These are phyloP conservation scores for Trichophaea hybrida DNA, from an alignment of 2,329 filamentous ascomycete genomes.

Conservation along the genomic window DNA sequence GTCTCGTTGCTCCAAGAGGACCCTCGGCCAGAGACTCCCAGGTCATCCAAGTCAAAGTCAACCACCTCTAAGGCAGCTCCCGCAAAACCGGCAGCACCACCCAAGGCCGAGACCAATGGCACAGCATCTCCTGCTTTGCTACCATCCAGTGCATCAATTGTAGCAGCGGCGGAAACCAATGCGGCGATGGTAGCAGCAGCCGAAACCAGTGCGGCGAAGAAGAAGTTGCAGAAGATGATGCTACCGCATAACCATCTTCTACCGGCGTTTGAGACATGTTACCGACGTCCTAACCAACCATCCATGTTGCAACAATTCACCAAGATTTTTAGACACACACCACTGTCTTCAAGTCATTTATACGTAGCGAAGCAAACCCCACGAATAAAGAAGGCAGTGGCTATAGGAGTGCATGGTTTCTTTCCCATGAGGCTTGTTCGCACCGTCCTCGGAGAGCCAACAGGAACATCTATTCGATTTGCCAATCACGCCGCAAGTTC, in stretches of 20 bases:
- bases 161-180: background rate
- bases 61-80: conserved; percentile 8
- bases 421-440: conserved; percentile 78
- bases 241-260: conserved; percentile 35
- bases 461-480: conserved; percentile 86
- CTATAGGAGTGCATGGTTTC: conserved; percentile 87
- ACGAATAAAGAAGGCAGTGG: conserved; percentile 69
- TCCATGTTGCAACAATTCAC: conserved; percentile 55
- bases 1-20: conserved; percentile 13
- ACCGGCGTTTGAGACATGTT: conserved; percentile 37
- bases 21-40: conserved; percentile 5
- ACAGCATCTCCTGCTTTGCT: background rate
- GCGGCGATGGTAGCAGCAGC: conserved; percentile 13
- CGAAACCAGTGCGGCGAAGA: conserved; percentile 21
- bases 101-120: background rate
- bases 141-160: background rate
- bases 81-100: background rate
- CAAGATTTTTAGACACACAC: conserved; percentile 43
- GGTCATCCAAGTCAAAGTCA: conserved; percentile 9
- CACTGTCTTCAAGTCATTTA: conserved; percentile 53
- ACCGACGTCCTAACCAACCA: conserved; percentile 36
- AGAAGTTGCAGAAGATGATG: conserved; percentile 28
- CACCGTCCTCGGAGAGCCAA: conserved; percentile 86
- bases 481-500: conserved; percentile 73
- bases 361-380: conserved; percentile 53